Evolutionary conservation across 495 filamentous ascomycete species (phyloP).

Genomic region (Tirmania nivea): DNA sequence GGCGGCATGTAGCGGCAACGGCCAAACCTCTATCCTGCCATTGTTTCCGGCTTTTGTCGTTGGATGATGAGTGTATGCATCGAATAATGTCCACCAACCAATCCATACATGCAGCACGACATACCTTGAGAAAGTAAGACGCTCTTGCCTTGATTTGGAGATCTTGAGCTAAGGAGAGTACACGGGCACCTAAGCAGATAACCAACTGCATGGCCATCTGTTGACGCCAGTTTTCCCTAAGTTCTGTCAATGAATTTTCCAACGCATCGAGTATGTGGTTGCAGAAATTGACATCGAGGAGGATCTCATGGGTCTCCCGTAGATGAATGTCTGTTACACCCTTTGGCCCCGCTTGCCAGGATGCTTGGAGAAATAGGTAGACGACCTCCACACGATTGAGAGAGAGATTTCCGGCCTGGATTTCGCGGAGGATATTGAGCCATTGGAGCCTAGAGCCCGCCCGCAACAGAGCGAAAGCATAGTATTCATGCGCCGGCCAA

Average conservation of each 20-base stretch:
- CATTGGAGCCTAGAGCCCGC: slow-evolving; percentile 30
- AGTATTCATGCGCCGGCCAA: slow-evolving; percentile 31
- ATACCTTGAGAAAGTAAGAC: not conserved
- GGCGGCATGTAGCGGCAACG: slow-evolving; percentile 16
- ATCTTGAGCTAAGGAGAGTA: slow-evolving; percentile 22
- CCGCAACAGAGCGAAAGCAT: slow-evolving; percentile 27
- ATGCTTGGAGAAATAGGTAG: slow-evolving; percentile 28
- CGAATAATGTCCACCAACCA: not conserved
- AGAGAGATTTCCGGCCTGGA: slow-evolving; percentile 25
- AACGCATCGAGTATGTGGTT: not conserved
- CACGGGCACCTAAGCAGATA: slow-evolving; percentile 18
- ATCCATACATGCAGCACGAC: not conserved
- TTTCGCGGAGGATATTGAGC: slow-evolving; percentile 33
- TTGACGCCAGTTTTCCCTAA: not conserved
- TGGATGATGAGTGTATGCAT: not conserved
- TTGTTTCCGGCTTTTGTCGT: not conserved
- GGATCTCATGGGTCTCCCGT: not conserved
- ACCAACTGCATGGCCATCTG: slow-evolving; percentile 21
- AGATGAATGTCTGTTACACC: not conserved
- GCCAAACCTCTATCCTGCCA: not conserved
- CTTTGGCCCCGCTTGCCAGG: slow-evolving; percentile 27
- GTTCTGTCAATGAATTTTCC: not conserved
- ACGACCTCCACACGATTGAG: slow-evolving; percentile 26
- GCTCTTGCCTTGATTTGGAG: not conserved
- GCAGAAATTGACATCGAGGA: not conserved